A percentile compares a stretch with the other conserved stretches of the same genome.
Evolutionary conservation across 345 rosid species (phyloP).

Genomic region (Moringa oleifera): DNA sequence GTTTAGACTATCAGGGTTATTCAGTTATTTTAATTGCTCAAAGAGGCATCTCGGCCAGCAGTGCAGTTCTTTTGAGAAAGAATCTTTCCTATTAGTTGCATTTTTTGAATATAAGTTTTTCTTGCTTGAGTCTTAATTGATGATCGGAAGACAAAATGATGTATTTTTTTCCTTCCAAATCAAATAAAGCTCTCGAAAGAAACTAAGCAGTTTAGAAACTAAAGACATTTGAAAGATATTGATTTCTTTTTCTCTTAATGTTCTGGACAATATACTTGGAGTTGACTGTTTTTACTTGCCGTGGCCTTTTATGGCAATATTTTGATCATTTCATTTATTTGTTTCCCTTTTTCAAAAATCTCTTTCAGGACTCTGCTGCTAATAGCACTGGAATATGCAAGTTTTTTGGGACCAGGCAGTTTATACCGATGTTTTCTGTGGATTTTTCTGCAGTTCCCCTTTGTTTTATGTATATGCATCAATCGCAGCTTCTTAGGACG

Average conservation of each 20-base stretch:
- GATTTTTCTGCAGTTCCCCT: slow-evolving; percentile 67
- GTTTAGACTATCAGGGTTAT: background rate
- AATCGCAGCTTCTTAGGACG: slow-evolving; percentile 22
- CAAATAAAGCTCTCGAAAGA: too few relatives aligned
- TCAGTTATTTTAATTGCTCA: background rate
- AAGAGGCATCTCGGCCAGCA: background rate
- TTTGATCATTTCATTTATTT: background rate
- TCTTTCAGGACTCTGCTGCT: slow-evolving; percentile 46
- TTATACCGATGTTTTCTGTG: slow-evolving; percentile 49
- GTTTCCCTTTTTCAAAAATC: background rate
- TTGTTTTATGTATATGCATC: slow-evolving; percentile 59
- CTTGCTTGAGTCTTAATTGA: too few relatives aligned
- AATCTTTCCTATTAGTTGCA: too few relatives aligned
- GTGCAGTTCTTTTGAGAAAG: too few relatives aligned
- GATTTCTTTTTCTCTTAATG: background rate
- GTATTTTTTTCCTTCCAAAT: too few relatives aligned
- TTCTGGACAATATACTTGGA: background rate
- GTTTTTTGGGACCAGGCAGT: slow-evolving; percentile 37
- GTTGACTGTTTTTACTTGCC: too few relatives aligned
- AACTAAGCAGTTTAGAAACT: too few relatives aligned
- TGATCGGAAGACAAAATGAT: too few relatives aligned
- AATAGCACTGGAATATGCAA: slow-evolving; percentile 53
- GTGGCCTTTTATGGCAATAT: background rate
- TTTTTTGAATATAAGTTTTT: too few relatives aligned
- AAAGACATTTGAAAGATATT: background rate